Evolutionary conservation across 2,329 filamentous ascomycete genomes (phyloP).

Genomic region (Ophiostoma piceae): DNA sequence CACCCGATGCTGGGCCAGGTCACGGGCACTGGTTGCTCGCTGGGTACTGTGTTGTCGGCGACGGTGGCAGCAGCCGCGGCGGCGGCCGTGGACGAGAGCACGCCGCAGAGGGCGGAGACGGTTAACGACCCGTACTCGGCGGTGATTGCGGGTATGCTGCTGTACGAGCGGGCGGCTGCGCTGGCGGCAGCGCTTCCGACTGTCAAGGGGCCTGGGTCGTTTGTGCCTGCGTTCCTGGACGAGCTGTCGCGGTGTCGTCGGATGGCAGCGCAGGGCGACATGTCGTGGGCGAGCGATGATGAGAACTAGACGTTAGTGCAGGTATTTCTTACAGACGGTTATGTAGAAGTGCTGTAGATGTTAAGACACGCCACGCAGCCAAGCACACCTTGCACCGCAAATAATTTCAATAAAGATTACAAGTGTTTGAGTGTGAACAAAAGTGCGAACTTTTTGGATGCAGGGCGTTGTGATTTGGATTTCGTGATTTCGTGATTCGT

Average conservation of each 20-base stretch:
- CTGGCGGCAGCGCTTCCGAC: conserved; percentile 56
- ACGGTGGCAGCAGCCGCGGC: conserved; percentile 59
- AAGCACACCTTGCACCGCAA: background rate
- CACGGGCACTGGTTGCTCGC: conserved; percentile 77
- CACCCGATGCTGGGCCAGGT: conserved; percentile 64
- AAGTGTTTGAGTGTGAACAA: background rate
- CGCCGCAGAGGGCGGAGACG: background rate
- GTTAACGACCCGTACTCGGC: conserved; percentile 61
- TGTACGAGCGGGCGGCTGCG: conserved; percentile 73
- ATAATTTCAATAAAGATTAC: background rate
- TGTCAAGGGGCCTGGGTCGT: conserved; percentile 76
- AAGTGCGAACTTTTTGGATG: conserved; percentile 6
- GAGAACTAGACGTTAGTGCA: background rate
- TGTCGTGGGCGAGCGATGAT: conserved; percentile 23
- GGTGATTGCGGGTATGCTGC: conserved; percentile 64
- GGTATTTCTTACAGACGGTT: background rate
- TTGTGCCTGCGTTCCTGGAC: conserved; percentile 81
- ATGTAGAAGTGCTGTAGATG: background rate
- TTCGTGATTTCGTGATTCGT: background rate
- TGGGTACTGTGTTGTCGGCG: conserved; percentile 76
- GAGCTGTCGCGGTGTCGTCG: conserved; percentile 46
- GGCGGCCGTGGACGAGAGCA: background rate
- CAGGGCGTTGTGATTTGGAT: background rate
- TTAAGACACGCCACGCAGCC: background rate
- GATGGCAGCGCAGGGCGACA: conserved; percentile 23